These are phyloP conservation scores for Tremella fuciformis DNA, from an alignment of 768 basidiomycete species.

Conservation along the genomic window DNA sequence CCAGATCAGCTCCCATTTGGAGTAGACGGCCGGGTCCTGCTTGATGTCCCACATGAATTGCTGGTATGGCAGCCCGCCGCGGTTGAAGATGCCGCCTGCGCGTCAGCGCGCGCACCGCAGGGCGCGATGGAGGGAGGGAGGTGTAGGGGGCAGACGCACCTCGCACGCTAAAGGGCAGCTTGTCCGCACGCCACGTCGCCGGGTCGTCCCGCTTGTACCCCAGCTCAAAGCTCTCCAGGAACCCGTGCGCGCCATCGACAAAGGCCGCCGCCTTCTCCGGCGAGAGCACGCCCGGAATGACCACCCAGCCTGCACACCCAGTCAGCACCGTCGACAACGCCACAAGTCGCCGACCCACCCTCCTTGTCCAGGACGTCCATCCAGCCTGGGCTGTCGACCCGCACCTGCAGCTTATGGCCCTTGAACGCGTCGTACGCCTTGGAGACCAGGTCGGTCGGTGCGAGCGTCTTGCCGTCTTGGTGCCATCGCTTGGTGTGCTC, in stretches of 20 bases:
- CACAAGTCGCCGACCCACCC: slow-evolving; percentile 4
- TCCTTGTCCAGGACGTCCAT: background rate
- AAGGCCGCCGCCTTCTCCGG: slow-evolving; percentile 23
- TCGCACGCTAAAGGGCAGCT: slow-evolving; percentile 28
- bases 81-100: background rate
- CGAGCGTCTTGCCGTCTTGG: background rate
- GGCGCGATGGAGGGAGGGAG: too few relatives aligned
- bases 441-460: background rate
- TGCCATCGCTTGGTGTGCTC: background rate
- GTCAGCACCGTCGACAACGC: background rate
- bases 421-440: slow-evolving; percentile 1
- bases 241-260: slow-evolving; percentile 22
- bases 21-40: slow-evolving; percentile 31
- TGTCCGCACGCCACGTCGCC: slow-evolving; percentile 27
- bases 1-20: slow-evolving; percentile 34
- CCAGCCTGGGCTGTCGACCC: background rate
- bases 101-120: too few relatives aligned
- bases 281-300: slow-evolving; percentile 22
- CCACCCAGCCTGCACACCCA: background rate
- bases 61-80: slow-evolving; percentile 1
- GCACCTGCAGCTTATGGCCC: background rate
- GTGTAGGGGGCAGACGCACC: too few relatives aligned
- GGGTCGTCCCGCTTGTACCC: slow-evolving; percentile 44
- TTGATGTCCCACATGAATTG: slow-evolving; percentile 9
- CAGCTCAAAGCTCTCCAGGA: slow-evolving; percentile 35